Conservation (phyloP, 2,329 filamentous ascomycete genomes). For the Ramichloridium luteum region DNA sequence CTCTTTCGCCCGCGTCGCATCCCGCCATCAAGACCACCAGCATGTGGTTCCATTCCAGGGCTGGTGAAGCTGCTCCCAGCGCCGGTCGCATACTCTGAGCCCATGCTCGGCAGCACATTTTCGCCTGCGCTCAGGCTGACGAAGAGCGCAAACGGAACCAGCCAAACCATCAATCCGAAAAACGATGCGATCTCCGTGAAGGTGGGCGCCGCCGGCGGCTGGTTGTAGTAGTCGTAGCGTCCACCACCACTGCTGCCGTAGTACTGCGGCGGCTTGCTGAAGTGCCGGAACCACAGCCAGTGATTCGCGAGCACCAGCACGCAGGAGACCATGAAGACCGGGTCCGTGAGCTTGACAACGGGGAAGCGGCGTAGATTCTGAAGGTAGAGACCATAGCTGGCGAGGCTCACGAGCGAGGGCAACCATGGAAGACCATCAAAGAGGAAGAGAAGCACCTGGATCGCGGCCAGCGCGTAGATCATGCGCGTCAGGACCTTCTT, state of each 20-base stretch:
- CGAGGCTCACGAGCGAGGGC: slow-evolving; percentile 61
- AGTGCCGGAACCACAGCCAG: slow-evolving; percentile 91
- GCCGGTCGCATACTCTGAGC: slow-evolving; percentile 57
- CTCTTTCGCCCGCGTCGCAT: slow-evolving; percentile 33
- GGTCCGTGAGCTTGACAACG: slow-evolving; percentile 75
- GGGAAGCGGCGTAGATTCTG: slow-evolving; percentile 70
- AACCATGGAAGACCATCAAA: slow-evolving; percentile 76
- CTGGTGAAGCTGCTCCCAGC: slow-evolving; percentile 39
- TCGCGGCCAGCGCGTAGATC: slow-evolving; percentile 67
- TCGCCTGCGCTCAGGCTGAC: slow-evolving; percentile 89
- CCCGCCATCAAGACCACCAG: slow-evolving; percentile 34
- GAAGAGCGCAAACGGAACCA: slow-evolving; percentile 89
- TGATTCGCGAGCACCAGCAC: slow-evolving; percentile 80
- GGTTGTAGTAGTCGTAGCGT: slow-evolving; percentile 23
- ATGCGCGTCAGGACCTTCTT: slow-evolving; percentile 75
- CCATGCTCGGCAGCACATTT: slow-evolving; percentile 88
- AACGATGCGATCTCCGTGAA: slow-evolving; percentile 94
- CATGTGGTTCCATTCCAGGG: slow-evolving; percentile 29
- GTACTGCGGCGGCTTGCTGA: slow-evolving; percentile 50
- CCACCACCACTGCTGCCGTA: slow-evolving; percentile 41
- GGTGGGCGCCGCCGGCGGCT: slow-evolving; percentile 47
- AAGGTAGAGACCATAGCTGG: slow-evolving; percentile 73
- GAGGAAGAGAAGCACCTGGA: slow-evolving; percentile 63
- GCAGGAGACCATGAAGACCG: slow-evolving; percentile 74
- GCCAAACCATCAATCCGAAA: slow-evolving; percentile 92